phyloP scores from a whole-genome alignment of 2,329 filamentous ascomycete species.

The Dothiorella sarmentorum region DNA sequence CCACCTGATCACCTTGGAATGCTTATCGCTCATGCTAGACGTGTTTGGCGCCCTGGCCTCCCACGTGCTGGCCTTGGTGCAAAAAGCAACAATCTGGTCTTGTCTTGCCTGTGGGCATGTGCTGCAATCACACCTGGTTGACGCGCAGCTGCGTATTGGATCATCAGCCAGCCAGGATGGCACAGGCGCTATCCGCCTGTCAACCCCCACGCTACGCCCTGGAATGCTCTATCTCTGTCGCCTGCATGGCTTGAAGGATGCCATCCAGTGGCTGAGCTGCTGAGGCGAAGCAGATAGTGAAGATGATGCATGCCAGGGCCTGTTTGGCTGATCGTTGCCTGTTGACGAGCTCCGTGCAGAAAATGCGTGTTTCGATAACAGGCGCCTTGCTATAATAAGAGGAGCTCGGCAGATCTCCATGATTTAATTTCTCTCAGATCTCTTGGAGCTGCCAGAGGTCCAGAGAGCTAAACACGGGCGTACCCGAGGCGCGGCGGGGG shows the following conservation, averaged over 20 bases:
- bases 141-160: slow-evolving; percentile 16
- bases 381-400: slow-evolving; percentile 1
- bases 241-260: not conserved
- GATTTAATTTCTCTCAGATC: slow-evolving; percentile 12
- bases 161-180: slow-evolving; percentile 9
- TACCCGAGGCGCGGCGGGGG: slow-evolving; percentile 7
- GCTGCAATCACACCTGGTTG: slow-evolving; percentile 13
- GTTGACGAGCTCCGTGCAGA: not conserved
- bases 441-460: not conserved
- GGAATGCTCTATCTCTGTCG: slow-evolving; percentile 7
- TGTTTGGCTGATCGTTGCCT: not conserved
- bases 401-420: slow-evolving; percentile 14
- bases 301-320: slow-evolving; percentile 2
- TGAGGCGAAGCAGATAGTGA: not conserved
- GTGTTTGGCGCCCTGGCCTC: slow-evolving; percentile 5
- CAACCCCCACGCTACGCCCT: slow-evolving; percentile 7
- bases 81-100: not conserved
- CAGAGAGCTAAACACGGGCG: not conserved
- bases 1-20: slow-evolving; percentile 5
- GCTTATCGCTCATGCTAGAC: not conserved
- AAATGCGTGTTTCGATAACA: not conserved
- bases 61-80: not conserved
- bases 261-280: slow-evolving; percentile 5
- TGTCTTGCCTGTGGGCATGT: no score
- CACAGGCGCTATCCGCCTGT: slow-evolving; percentile 14